phyloP scores from a whole-genome alignment of 352 stramenopile species.

The Phytophthora idaei region DNA sequence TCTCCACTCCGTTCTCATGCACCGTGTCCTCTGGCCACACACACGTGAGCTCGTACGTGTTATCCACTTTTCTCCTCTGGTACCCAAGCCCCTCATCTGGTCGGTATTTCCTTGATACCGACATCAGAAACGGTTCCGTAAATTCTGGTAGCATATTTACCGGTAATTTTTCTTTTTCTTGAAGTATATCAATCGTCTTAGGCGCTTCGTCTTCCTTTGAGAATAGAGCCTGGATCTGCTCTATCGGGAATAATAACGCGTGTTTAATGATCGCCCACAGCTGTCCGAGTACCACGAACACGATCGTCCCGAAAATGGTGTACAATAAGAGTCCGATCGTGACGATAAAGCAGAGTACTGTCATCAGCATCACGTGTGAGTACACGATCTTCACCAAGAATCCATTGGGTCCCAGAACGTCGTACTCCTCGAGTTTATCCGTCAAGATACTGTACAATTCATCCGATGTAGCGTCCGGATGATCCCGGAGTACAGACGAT shows the following conservation, averaged over 20 bases:
- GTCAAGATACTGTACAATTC: slow-evolving; percentile 39
- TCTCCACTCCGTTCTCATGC: slow-evolving; percentile 34
- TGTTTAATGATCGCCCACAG: slow-evolving; percentile 28
- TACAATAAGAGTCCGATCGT: slow-evolving; percentile 44
- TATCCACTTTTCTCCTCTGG: slow-evolving; percentile 35
- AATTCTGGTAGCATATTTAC: slow-evolving; percentile 46
- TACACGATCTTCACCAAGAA: slow-evolving; percentile 57
- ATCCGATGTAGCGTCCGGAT: slow-evolving; percentile 32
- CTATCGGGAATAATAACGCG: slow-evolving; percentile 17
- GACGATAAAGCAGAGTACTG: slow-evolving; percentile 43
- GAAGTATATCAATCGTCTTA: slow-evolving; percentile 10
- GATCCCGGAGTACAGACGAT: slow-evolving; percentile 17
- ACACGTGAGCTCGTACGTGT: slow-evolving; percentile 55
- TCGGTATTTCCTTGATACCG: slow-evolving; percentile 32
- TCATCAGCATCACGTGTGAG: slow-evolving; percentile 57
- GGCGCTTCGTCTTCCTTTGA: slow-evolving; percentile 19
- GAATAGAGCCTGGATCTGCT: slow-evolving; percentile 11
- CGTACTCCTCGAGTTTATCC: slow-evolving; percentile 30
- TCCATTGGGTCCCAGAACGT: slow-evolving; percentile 37
- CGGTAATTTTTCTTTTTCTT: slow-evolving; percentile 12
- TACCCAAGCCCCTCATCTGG: slow-evolving; percentile 46
- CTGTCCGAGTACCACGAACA: slow-evolving; percentile 35
- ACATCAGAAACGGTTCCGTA: slow-evolving; percentile 48
- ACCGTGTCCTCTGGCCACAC: slow-evolving; percentile 57
- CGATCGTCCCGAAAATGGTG: slow-evolving; percentile 34